These are phyloP conservation scores for Lupinus albus DNA, from an alignment of 306 rosid genomes.

Conservation along the genomic window DNA sequence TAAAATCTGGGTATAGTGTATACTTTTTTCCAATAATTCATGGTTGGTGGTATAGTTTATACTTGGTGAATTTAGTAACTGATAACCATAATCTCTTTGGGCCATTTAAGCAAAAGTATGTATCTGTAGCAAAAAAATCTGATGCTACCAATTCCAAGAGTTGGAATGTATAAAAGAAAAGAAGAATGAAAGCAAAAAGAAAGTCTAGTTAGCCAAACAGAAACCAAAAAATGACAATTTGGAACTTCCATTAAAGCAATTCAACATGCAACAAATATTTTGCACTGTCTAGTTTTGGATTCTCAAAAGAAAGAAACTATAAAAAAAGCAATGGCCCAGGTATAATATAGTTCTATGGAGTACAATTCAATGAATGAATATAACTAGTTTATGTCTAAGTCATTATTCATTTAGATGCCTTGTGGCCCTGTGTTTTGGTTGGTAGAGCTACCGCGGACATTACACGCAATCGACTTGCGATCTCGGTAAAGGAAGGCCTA, in stretches of 20 bases:
- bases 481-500: slow-evolving; percentile 86
- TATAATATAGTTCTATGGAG: slow-evolving; percentile 21
- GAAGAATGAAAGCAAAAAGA: neutral
- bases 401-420: slow-evolving; percentile 53
- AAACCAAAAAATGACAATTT: slow-evolving; percentile 22
- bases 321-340: too few species aligned
- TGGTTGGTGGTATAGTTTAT: too few species aligned
- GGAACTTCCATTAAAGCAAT: slow-evolving; percentile 1
- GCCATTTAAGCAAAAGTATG: neutral
- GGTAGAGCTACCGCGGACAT: slow-evolving; percentile 75
- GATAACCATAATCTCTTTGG: too few species aligned
- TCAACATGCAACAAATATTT: slow-evolving; percentile 22
- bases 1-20: too few species aligned
- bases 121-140: neutral
- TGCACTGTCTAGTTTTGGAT: slow-evolving; percentile 6
- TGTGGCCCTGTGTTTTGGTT: slow-evolving; percentile 51
- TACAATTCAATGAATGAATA: slow-evolving; percentile 28
- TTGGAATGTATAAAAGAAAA: neutral
- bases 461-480: slow-evolving; percentile 68
- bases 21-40: too few species aligned
- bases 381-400: neutral
- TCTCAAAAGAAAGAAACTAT: too few species aligned
- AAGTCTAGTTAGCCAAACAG: neutral
- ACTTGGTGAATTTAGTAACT: too few species aligned
- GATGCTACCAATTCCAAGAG: neutral